phyloP scores from a whole-genome alignment of 2,329 filamentous ascomycete species.

The Macrophomina pseudophaseolina region DNA sequence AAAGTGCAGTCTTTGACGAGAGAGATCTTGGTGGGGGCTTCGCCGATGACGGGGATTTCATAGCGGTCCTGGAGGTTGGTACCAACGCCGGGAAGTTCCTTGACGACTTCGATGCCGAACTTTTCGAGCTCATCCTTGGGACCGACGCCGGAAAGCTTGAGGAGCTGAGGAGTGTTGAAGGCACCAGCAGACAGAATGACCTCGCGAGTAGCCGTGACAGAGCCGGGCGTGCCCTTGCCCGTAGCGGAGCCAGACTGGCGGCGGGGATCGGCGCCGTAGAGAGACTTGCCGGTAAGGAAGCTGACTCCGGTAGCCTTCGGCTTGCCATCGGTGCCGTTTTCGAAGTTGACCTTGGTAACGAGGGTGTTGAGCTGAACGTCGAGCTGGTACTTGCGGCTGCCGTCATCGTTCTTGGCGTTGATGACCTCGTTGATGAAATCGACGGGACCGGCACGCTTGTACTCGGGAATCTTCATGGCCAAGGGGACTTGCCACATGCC shows the following conservation, averaged over 20 bases:
- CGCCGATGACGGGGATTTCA: constrained; percentile 59
- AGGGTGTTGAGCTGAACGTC: constrained; percentile 65
- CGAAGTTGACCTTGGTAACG: constrained; percentile 70
- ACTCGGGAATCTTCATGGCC: constrained; percentile 52
- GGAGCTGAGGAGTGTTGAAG: constrained; percentile 68
- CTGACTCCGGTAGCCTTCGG: constrained; percentile 47
- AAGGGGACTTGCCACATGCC: constrained; percentile 60
- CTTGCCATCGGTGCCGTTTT: constrained; percentile 56
- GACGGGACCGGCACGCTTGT: constrained; percentile 59
- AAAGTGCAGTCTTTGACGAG: constrained; percentile 44
- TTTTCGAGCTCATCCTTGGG: constrained; percentile 58
- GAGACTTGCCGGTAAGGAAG: constrained; percentile 46
- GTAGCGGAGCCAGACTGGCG: constrained; percentile 30
- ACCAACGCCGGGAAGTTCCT: constrained; percentile 66
- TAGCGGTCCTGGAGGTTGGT: constrained; percentile 68
- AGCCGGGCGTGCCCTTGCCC: constrained; percentile 45
- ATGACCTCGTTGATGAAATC: constrained; percentile 61
- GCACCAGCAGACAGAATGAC: constrained; percentile 58
- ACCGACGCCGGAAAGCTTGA: constrained; percentile 69
- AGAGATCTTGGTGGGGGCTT: constrained; percentile 43
- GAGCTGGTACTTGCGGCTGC: constrained; percentile 58
- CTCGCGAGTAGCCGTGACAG: constrained; percentile 50
- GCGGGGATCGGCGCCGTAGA: constrained; percentile 48
- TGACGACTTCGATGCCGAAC: constrained; percentile 60
- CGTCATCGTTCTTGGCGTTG: constrained; percentile 32